These are phyloP conservation scores for Choiromyces venosus DNA, from an alignment of 495 filamentous ascomycete genomes.

Conservation along the genomic window DNA sequence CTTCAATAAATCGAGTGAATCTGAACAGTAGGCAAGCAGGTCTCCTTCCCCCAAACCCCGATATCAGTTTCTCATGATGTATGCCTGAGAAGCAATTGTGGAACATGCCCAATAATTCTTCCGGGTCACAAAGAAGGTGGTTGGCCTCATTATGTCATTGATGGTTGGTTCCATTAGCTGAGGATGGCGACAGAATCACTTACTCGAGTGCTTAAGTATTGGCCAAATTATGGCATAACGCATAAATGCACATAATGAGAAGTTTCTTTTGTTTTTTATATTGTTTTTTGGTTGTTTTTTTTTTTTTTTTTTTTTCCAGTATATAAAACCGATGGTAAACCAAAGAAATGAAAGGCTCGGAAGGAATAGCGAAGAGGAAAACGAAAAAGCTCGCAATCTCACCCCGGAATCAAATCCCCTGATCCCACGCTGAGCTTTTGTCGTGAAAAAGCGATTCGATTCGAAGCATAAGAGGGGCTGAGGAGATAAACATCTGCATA, in stretches of 20 bases:
- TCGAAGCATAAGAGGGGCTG: background rate
- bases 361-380: background rate
- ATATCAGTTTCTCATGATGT: conserved; percentile 2
- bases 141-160: background rate
- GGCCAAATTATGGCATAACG: background rate
- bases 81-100: background rate
- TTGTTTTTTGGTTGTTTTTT: background rate
- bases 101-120: background rate
- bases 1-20: background rate
- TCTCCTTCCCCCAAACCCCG: background rate
- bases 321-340: background rate
- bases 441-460: background rate
- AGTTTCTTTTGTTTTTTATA: background rate
- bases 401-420: background rate
- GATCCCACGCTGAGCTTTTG: background rate
- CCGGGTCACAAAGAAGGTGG: background rate
- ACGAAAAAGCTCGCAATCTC: background rate
- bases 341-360: background rate
- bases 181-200: background rate
- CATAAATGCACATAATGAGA: background rate
- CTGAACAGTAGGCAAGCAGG: background rate
- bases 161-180: background rate
- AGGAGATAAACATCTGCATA: background rate
- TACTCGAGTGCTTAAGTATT: background rate
- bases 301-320: background rate